Base-by-base conservation (phyloP, 1,139 yeast species). In the Spathaspora jeffriesii region DNA sequence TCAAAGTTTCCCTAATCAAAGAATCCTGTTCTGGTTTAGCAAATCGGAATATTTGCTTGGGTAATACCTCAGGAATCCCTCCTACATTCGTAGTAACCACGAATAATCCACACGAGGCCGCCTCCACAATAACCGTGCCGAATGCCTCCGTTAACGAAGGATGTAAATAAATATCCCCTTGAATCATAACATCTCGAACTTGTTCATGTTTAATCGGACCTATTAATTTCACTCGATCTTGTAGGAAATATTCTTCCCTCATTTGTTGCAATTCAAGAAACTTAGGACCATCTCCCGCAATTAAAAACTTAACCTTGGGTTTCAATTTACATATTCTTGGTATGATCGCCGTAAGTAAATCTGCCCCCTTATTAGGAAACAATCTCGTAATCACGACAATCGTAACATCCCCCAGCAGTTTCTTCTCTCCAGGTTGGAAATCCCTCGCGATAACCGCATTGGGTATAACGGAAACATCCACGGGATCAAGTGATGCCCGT, bases 261-360 rank as follows among this genome's bases (percentile, higher is more conserved):
- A 92, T 92, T 62, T 95, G 99, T 62, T 92, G 97, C 50, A 95
- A 70, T 57, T 93, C 98, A 14, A 93, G 81, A 58, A 88, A 92
- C 59, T 90, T 89, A 1, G 99, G 99, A 0, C 99, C 99, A 63
- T 91, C 96, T 5, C 99, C 99, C 2, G 97, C 99, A 46, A 95
- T 83, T 5, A 92, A 66, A 57, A 95, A 92, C 47, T 82, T 80
- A 1, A 91, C 95, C 10, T 81, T 78, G 0, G 82, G 77, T 50
- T 85, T 80, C 10, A 70, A 65, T 5, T 71, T 62, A 61, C 99
- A 93, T 3, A 95, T 85, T 40, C 84, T 71, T 0, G 99, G 99
- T 22, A 95, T 88, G 13, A 91, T 79, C 0, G 93, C 96, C 1
- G 88, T 85, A 22, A 95, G 69, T 23, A 95, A 70, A 60, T 92